Percentiles rank a stretch among this genome's conserved stretches.
Evolutionary conservation across 495 filamentous ascomycete species (phyloP).

Genomic region (Tuber borchii): DNA sequence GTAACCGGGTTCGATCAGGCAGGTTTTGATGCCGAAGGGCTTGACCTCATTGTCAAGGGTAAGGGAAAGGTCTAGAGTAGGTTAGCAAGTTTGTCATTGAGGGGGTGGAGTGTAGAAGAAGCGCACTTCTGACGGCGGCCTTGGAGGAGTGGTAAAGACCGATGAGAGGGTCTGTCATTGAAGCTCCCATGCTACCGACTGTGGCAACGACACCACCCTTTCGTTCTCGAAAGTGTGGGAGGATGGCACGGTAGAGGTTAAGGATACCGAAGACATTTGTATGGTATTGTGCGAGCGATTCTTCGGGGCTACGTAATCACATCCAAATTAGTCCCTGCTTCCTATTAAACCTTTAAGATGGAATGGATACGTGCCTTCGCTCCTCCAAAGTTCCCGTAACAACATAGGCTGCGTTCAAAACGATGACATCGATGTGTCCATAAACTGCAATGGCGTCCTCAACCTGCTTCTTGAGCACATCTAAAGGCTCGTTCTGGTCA

Average conservation of each 20-base stretch:
- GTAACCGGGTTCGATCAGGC: conserved; percentile 49
- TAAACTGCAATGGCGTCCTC: conserved; percentile 45
- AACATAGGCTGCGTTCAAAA: conserved; percentile 52
- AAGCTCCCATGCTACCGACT: conserved; percentile 48
- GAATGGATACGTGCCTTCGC: conserved; percentile 42
- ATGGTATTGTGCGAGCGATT: conserved; percentile 45
- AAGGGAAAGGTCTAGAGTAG: conserved; percentile 44
- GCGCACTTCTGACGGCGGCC: conserved; percentile 49
- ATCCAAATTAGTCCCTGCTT: background rate
- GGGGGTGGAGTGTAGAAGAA: background rate
- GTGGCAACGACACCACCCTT: conserved; percentile 47
- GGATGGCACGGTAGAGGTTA: conserved; percentile 46
- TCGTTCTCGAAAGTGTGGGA: conserved; percentile 49
- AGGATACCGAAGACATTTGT: conserved; percentile 52
- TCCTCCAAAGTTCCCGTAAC: conserved; percentile 45
- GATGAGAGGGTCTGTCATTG: conserved; percentile 44
- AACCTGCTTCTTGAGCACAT: conserved; percentile 42
- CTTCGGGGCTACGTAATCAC: conserved; percentile 34
- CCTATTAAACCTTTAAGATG: background rate
- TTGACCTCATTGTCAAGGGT: conserved; percentile 48
- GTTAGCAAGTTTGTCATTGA: background rate
- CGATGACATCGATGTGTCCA: conserved; percentile 49
- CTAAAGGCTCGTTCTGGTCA: conserved; percentile 46
- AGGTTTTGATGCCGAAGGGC: conserved; percentile 47
- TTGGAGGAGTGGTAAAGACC: conserved; percentile 53